These are phyloP conservation scores for Begonia loranthoides DNA, from an alignment of 306 rosid genomes.

Conservation along the genomic window DNA sequence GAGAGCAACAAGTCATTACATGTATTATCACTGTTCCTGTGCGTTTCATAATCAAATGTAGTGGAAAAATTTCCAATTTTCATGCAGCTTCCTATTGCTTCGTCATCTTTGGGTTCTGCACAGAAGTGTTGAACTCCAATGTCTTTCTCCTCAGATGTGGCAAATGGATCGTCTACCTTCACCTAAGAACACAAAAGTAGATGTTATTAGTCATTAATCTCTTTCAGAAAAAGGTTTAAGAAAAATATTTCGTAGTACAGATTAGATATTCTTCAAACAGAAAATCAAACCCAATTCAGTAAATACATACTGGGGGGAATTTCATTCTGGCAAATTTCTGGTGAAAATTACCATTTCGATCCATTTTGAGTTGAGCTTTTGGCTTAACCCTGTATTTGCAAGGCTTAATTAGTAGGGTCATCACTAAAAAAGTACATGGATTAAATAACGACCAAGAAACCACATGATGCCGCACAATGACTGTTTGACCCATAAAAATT, in stretches of 20 bases:
- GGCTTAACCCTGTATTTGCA: slow-evolving; percentile 30
- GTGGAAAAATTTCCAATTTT: slow-evolving; percentile 26
- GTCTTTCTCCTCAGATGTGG: slow-evolving; percentile 40
- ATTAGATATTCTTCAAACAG: background rate
- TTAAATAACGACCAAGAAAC: no score
- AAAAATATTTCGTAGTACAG: background rate
- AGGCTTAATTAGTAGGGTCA: slow-evolving; percentile 14
- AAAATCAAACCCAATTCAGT: background rate
- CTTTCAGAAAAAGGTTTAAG: background rate
- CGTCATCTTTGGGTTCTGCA: slow-evolving; percentile 46
- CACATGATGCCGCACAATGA: no score
- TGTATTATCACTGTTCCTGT: slow-evolving; percentile 28
- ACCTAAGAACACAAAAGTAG: slow-evolving; percentile 23
- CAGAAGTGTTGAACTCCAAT: slow-evolving; percentile 44
- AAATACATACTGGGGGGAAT: slow-evolving; percentile 49
- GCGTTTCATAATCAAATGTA: slow-evolving; percentile 35
- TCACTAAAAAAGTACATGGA: no score
- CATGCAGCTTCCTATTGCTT: slow-evolving; percentile 31
- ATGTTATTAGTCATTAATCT: slow-evolving; percentile 5
- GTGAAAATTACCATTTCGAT: slow-evolving; percentile 29
- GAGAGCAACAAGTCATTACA: background rate
- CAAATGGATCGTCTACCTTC: slow-evolving; percentile 43
- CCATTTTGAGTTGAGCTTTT: slow-evolving; percentile 38
- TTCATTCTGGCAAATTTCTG: slow-evolving; percentile 52
- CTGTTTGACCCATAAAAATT: no score